A percentile compares a stretch with the other conserved stretches of the same genome.
These are phyloP conservation scores for Malus sieversii DNA, from an alignment of 306 rosid species.

Conservation along the genomic window DNA sequence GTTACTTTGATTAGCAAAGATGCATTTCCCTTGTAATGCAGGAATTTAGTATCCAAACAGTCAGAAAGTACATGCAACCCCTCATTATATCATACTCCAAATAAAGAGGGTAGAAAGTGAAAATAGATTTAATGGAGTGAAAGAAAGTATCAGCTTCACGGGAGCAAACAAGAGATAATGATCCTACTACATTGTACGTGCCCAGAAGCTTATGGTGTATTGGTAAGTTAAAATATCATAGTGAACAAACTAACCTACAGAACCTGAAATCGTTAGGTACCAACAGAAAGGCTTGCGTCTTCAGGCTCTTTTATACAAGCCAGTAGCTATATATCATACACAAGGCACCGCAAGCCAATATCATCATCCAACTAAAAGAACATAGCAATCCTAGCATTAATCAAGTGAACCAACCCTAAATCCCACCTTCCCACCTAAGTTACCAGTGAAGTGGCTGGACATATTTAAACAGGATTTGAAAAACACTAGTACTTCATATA, in stretches of 20 bases:
- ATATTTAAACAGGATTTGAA: neutral
- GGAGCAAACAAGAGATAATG: neutral
- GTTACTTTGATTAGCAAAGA: neutral
- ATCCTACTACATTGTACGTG: neutral
- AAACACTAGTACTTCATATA: neutral
- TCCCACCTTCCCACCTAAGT: neutral
- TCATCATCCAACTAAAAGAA: neutral
- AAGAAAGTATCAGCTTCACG: neutral
- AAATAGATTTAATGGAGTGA: neutral
- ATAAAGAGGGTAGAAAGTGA: neutral
- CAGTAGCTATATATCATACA: neutral
- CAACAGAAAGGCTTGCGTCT: neutral
- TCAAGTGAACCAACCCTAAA: neutral
- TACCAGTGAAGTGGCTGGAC: neutral
- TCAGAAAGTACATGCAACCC: neutral
- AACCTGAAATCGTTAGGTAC: neutral
- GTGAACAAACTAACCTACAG: neutral
- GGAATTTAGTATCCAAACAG: neutral
- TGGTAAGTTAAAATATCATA: neutral
- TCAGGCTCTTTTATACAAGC: neutral
- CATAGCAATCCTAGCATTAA: neutral
- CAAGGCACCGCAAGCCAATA: neutral
- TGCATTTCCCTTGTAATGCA: neutral
- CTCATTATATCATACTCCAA: neutral
- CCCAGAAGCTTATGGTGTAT: neutral